A percentile compares a stretch with the other conserved stretches of the same genome.
These are phyloP conservation scores for Pholiota microspora DNA, from an alignment of 768 basidiomycete genomes.

Conservation along the genomic window DNA sequence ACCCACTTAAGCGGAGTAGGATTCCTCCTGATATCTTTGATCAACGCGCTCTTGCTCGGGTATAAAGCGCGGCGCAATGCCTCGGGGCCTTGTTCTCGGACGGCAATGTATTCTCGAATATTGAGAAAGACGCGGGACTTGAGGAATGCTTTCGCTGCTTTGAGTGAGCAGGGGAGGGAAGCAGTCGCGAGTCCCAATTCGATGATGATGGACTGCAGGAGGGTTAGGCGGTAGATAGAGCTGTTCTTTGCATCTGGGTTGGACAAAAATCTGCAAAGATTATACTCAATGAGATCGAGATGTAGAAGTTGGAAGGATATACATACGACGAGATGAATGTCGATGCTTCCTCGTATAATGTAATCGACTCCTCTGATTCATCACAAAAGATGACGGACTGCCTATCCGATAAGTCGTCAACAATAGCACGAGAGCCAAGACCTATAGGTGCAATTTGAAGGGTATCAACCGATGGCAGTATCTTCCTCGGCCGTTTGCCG, in stretches of 20 bases:
- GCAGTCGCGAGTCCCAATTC: constrained; percentile 65
- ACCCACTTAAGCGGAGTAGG: constrained; percentile 51
- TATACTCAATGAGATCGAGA: background rate
- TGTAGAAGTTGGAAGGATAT: constrained; percentile 3
- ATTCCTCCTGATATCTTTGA: constrained; percentile 55
- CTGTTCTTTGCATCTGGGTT: constrained; percentile 43
- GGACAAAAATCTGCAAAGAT: constrained; percentile 44
- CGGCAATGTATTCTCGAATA: constrained; percentile 69
- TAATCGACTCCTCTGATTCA: constrained; percentile 23
- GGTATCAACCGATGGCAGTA: background rate
- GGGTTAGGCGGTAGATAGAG: constrained; percentile 48
- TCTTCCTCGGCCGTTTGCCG: constrained; percentile 14
- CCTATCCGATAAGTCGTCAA: constrained; percentile 50
- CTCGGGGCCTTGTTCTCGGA: constrained; percentile 59
- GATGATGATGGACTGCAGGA: constrained; percentile 73
- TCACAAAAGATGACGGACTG: constrained; percentile 34
- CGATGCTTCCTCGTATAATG: constrained; percentile 57
- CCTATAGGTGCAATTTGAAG: constrained; percentile 14
- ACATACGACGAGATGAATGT: constrained; percentile 63
- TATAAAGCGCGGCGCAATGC: constrained; percentile 63
- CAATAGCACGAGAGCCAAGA: constrained; percentile 31
- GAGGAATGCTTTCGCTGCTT: constrained; percentile 64
- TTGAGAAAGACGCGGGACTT: constrained; percentile 70
- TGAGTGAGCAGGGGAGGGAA: constrained; percentile 54
- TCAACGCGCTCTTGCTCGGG: constrained; percentile 57